Evolutionary conservation across 805 yeast species (phyloP).

Genomic region (Brettanomyces nanus): DNA sequence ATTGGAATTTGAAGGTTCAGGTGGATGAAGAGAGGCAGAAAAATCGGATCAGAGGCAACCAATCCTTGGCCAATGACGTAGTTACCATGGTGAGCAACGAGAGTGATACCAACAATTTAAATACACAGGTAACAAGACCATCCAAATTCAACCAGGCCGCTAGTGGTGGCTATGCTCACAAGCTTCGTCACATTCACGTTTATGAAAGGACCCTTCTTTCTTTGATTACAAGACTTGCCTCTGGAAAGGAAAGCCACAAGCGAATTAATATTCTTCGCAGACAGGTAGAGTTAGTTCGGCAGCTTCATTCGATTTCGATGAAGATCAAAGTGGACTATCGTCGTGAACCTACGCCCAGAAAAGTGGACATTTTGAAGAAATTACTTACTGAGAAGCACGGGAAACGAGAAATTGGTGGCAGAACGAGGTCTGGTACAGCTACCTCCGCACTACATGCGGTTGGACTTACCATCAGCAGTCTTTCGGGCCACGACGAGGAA

Average conservation of each 20-base stretch:
- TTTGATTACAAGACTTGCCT: conserved; percentile 19
- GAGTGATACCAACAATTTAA: conserved; percentile 10
- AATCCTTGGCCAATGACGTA: neutral
- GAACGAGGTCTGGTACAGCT: neutral
- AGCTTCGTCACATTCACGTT: conserved; percentile 9
- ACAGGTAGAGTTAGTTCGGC: conserved; percentile 64
- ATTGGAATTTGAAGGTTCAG: conserved; percentile 90
- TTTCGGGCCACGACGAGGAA: neutral
- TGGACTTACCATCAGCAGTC: conserved; percentile 9
- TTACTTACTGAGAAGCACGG: conserved; percentile 44
- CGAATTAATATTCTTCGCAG: conserved; percentile 24
- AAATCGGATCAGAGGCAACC: neutral
- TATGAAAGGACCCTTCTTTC: conserved; percentile 23
- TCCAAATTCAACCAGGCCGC: conserved; percentile 4
- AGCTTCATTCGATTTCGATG: conserved; percentile 56
- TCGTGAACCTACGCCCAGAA: conserved; percentile 73
- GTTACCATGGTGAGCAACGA: conserved; percentile 5
- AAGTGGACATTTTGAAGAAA: conserved; percentile 60
- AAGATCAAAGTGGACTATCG: conserved; percentile 45
- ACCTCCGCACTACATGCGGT: conserved; percentile 12
- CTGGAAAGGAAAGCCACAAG: conserved; percentile 17
- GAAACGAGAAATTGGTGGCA: conserved; percentile 13
- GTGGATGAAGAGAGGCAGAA: conserved; percentile 50
- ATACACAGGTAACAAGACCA: conserved; percentile 4
- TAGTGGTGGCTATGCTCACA: conserved; percentile 3